phyloP scores from a whole-genome alignment of 2,329 filamentous ascomycete species.

The Grosmannia huntii region DNA sequence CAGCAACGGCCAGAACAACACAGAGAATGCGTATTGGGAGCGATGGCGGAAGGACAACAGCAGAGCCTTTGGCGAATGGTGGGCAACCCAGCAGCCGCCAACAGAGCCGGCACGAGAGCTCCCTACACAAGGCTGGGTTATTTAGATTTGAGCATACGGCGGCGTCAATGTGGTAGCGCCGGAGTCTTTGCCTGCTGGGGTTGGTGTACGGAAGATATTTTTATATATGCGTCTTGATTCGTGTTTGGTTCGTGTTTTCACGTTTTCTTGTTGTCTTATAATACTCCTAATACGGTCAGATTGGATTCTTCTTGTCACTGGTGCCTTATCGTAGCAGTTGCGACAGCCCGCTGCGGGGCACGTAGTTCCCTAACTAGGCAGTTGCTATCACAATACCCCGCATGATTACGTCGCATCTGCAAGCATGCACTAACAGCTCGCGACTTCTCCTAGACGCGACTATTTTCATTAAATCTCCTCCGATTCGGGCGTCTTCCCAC shows the following conservation, averaged over 20 bases:
- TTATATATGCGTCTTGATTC: background rate
- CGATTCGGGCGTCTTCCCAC: background rate
- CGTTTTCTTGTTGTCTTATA: background rate
- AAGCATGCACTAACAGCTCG: background rate
- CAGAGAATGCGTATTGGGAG: slow-evolving; percentile 4
- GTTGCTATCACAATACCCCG: background rate
- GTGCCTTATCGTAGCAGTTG: background rate
- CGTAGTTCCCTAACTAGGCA: background rate
- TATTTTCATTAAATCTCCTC: too few species aligned
- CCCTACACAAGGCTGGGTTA: slow-evolving; percentile 1
- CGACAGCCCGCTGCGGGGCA: background rate
- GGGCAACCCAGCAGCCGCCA: slow-evolving; percentile 7
- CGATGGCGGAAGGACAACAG: slow-evolving; percentile 2
- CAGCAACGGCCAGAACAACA: background rate
- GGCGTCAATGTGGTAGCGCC: background rate
- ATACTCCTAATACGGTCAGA: background rate
- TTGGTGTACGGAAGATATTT: background rate
- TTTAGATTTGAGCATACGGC: background rate
- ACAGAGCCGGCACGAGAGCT: slow-evolving; percentile 4
- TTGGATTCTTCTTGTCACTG: background rate
- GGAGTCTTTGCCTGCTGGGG: background rate
- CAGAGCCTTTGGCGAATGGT: slow-evolving; percentile 6
- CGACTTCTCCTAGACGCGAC: slow-evolving; percentile 1
- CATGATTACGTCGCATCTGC: background rate
- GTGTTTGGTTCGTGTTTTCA: too few species aligned